phyloP scores from a whole-genome alignment of 495 filamentous ascomycete genomes.

The Xylaria cubensis region DNA sequence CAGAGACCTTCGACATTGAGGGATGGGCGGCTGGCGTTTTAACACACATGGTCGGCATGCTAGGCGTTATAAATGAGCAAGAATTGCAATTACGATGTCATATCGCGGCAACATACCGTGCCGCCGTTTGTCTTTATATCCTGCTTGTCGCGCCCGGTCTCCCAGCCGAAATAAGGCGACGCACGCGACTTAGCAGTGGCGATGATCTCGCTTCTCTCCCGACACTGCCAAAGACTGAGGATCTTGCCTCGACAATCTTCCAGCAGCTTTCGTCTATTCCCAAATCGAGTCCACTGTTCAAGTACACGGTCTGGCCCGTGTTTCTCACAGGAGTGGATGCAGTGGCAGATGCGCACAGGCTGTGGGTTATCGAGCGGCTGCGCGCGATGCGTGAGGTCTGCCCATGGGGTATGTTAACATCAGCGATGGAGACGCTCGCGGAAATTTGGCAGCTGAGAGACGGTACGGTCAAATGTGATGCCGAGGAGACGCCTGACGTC shows the following conservation, averaged over 20 bases:
- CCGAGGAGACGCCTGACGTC: neutral
- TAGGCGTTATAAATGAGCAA: constrained; percentile 42
- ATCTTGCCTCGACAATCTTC: constrained; percentile 52
- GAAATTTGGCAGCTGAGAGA: constrained; percentile 50
- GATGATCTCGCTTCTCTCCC: constrained; percentile 41
- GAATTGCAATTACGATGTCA: constrained; percentile 45
- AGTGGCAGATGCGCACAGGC: constrained; percentile 37
- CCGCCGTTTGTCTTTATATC: constrained; percentile 51
- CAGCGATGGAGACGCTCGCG: constrained; percentile 49
- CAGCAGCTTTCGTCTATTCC: constrained; percentile 52
- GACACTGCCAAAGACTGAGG: constrained; percentile 49
- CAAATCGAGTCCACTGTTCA: constrained; percentile 55
- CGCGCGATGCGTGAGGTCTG: constrained; percentile 46
- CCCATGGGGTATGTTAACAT: constrained; percentile 55
- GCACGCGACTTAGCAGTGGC: neutral
- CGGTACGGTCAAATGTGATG: constrained; percentile 23
- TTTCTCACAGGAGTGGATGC: constrained; percentile 63
- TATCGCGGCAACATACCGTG: constrained; percentile 53
- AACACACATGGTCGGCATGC: constrained; percentile 23
- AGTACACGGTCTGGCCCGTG: constrained; percentile 65
- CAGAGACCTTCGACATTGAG: constrained; percentile 41
- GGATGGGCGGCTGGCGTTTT: constrained; percentile 47
- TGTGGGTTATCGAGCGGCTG: constrained; percentile 48
- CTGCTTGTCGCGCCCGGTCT: constrained; percentile 38
- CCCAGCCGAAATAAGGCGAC: constrained; percentile 18